A percentile compares a stretch with the other conserved stretches of the same genome.
phyloP scores from a whole-genome alignment of 345 rosid genomes.

The Gossypioides kirkii region DNA sequence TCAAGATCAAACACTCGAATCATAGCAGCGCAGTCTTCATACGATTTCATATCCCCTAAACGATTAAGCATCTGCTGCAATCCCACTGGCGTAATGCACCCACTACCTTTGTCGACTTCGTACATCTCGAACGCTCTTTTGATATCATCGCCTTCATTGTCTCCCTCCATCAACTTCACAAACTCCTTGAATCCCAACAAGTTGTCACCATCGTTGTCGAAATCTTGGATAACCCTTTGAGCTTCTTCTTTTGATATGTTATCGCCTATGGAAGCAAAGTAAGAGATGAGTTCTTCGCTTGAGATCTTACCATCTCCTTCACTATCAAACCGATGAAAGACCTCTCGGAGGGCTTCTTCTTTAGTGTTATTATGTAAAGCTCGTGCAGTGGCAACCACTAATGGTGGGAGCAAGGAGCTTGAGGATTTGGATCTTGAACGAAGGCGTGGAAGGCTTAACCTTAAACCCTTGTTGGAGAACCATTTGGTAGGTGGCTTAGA shows the following conservation, averaged over 20 bases:
- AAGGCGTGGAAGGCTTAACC: conserved; percentile 6
- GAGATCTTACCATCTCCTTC: conserved; percentile 79
- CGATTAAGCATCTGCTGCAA: conserved; percentile 62
- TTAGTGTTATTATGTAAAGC: not conserved
- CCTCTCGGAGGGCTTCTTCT: conserved; percentile 42
- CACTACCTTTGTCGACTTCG: conserved; percentile 69
- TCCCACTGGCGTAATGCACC: conserved; percentile 67
- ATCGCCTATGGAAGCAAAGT: conserved; percentile 72
- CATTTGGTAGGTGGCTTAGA: conserved; percentile 4
- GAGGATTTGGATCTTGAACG: conserved; percentile 7
- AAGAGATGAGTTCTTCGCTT: conserved; percentile 52
- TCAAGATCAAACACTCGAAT: conserved; percentile 64
- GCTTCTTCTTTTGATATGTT: conserved; percentile 56
- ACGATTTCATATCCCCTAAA: conserved; percentile 57
- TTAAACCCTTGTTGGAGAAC: conserved; percentile 12
- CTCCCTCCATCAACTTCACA: conserved; percentile 45
- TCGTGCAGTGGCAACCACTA: not conserved
- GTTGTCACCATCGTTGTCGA: conserved; percentile 62
- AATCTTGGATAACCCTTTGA: conserved; percentile 43
- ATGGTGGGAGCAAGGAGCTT: not conserved
- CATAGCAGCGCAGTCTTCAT: conserved; percentile 74
- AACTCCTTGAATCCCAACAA: conserved; percentile 65
- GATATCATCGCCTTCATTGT: conserved; percentile 38
- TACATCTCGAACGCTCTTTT: conserved; percentile 79
- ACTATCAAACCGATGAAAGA: conserved; percentile 56